Conservation (phyloP, 108 stramenopile genomes). For the Seminavis robusta region DNA sequence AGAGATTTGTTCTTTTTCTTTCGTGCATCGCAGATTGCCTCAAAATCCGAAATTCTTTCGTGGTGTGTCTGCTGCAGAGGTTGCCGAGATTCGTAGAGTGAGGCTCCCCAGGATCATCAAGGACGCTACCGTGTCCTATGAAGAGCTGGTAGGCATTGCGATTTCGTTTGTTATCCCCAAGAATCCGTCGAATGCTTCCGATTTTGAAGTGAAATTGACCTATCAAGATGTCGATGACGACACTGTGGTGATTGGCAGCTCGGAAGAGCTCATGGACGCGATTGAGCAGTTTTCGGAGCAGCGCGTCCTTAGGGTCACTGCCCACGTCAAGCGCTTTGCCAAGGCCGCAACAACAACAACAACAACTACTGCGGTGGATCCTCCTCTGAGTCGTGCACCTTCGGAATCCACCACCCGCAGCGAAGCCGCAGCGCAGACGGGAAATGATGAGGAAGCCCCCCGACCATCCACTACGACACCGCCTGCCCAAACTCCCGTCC, state of each 20-base stretch:
- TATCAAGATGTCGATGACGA: slow-evolving; percentile 80
- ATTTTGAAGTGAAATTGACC: slow-evolving; percentile 29
- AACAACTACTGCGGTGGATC: background rate
- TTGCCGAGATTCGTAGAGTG: slow-evolving; percentile 56
- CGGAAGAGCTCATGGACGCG: slow-evolving; percentile 67
- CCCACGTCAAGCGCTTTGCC: slow-evolving; percentile 32
- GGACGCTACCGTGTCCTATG: slow-evolving; percentile 37
- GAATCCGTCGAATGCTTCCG: slow-evolving; percentile 1
- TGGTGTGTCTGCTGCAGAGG: slow-evolving; percentile 10
- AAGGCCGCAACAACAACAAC: background rate
- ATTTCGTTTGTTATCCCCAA: slow-evolving; percentile 35
- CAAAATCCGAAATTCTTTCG: background rate
- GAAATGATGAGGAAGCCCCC: too few species aligned
- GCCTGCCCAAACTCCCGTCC: background rate
- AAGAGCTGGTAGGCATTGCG: slow-evolving; percentile 38
- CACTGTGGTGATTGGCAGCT: slow-evolving; percentile 55
- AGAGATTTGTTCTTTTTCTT: background rate
- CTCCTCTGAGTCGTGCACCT: background rate
- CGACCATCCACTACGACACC: too few species aligned
- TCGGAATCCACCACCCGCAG: background rate
- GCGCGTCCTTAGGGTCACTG: slow-evolving; percentile 42
- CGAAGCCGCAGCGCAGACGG: too few species aligned
- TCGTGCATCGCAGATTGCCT: background rate
- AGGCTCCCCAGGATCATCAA: slow-evolving; percentile 45
- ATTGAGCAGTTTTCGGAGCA: slow-evolving; percentile 45